Evolutionary conservation across 23 red algal species (phyloP).

Genomic region (Gracilariopsis chorda): DNA sequence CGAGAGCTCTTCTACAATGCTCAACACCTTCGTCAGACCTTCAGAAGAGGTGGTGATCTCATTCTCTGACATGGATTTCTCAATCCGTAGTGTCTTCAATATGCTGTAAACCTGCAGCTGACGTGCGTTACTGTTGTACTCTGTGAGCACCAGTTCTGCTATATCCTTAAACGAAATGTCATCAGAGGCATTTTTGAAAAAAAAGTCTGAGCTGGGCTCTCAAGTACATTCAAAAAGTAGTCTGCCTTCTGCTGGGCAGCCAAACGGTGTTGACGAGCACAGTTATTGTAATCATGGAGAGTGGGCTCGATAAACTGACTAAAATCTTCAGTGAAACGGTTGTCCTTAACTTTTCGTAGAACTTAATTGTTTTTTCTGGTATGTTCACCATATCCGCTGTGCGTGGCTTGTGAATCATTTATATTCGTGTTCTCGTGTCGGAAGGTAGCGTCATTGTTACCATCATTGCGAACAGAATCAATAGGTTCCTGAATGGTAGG

Average conservation of each 20-base stretch:
- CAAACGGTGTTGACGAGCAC: neutral
- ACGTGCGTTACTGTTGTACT: constrained; percentile 1
- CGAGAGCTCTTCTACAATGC: neutral
- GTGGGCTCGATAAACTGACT: neutral
- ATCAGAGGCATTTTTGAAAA: neutral
- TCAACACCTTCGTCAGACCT: constrained; percentile 8
- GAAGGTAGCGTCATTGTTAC: too few relatives aligned
- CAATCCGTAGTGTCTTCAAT: neutral
- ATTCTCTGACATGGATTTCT: neutral
- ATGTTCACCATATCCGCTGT: too few relatives aligned
- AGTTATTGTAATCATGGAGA: neutral
- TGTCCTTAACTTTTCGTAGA: neutral
- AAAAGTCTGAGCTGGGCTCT: neutral
- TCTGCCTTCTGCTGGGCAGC: constrained; percentile 3
- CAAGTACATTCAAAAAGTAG: constrained; percentile 18
- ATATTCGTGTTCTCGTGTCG: too few relatives aligned
- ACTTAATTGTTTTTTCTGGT: constrained; percentile 3
- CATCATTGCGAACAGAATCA: too few relatives aligned
- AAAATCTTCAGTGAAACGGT: neutral
- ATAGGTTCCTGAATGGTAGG: too few relatives aligned
- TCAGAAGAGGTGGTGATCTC: constrained; percentile 15
- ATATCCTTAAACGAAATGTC: neutral
- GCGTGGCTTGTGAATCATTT: too few relatives aligned
- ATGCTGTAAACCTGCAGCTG: constrained; percentile 4
- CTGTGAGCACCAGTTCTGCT: neutral